Base-by-base conservation (phyloP, 768 basidiomycete species). In the Cystofilobasidium bisporidii region DNA sequence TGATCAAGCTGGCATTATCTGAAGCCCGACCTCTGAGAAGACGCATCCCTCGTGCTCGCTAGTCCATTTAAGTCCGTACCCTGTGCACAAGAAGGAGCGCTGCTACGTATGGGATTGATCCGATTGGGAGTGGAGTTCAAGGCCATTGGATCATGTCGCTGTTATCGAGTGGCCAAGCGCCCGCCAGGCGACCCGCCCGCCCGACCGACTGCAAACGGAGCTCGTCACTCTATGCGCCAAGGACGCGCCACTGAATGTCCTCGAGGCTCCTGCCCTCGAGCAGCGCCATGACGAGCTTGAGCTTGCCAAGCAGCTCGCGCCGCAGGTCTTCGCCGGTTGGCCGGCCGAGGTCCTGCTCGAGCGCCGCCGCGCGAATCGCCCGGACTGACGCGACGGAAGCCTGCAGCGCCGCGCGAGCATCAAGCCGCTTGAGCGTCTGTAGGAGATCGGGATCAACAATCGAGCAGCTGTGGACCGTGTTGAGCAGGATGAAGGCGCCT, bases 401-500 rank as follows among this genome's bases (percentile, higher is more conserved):
- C 5, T 30, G 28, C 28, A 56, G 30, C 5, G 18, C 53, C 28
- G 53, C 28, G 17, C 28, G 28, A 2, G 53, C 53, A 17, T 32
- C 28, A 30, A 30, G 53, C 53, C 28, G 28, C 53, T 56, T 28
- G 53, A 56, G 53, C 28, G 53, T 32, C 26, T 28, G 53, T 2
- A 56, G 53, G 5, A 56, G 30, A 11, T 30, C 28, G 18, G 53
- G 53, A 30, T 56, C 53, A 30, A 5, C 9, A 4, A 30, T 15
- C 15, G 53, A 28, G 53, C 26, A 32, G 15, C 15, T 6, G 30
- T 56, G 53, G 53, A 56, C 28, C 53, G 53, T 56, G 30, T 56
- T 28, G 53, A 56, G 53, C 28, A 56, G 53, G 53, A 56, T 56
- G 30, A 56, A 56, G 17, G 53, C 53, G 53, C 53, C 53, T 3